A percentile compares a stretch with the other conserved stretches of the same genome.
phyloP scores from a whole-genome alignment of 169 alveolate genomes.

The Plasmodium gallinaceum region DNA sequence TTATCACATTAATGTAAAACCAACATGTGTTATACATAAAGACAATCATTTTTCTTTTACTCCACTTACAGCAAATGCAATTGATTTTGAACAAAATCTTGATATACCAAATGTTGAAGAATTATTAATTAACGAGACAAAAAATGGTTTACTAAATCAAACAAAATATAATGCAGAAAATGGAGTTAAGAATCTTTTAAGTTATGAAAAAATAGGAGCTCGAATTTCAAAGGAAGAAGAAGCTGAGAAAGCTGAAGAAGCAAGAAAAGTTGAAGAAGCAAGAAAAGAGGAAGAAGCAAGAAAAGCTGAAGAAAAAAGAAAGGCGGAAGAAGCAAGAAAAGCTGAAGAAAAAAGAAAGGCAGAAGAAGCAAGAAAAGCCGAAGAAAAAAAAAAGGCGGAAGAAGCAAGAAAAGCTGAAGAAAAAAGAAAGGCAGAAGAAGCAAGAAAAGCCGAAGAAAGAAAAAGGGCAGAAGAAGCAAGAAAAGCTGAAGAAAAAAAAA shows the following conservation, averaged over 20 bases:
- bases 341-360: not conserved
- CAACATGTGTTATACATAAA: conserved; percentile 64
- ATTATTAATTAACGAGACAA: not conserved
- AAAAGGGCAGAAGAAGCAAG: conserved; percentile 10
- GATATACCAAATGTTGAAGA: conserved; percentile 25
- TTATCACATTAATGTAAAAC: conserved; percentile 42
- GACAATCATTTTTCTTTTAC: conserved; percentile 68
- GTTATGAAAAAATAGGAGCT: not conserved
- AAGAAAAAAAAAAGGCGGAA: not conserved
- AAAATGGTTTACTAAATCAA: not conserved
- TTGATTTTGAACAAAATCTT: conserved; percentile 51
- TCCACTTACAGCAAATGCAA: conserved; percentile 49
- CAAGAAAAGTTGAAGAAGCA: not conserved
- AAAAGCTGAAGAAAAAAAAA: conserved; percentile 3
- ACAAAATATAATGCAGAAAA: not conserved
- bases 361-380: not conserved
- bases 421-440: not conserved
- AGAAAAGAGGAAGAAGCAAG: not conserved
- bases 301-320: not conserved
- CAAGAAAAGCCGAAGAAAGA: not conserved
- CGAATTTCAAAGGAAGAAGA: not conserved
- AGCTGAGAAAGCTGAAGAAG: not conserved
- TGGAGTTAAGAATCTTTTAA: not conserved
- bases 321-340: not conserved
- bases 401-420: not conserved